These are phyloP conservation scores for Xylaria grammica DNA, from an alignment of 495 filamentous ascomycete species.

Conservation along the genomic window DNA sequence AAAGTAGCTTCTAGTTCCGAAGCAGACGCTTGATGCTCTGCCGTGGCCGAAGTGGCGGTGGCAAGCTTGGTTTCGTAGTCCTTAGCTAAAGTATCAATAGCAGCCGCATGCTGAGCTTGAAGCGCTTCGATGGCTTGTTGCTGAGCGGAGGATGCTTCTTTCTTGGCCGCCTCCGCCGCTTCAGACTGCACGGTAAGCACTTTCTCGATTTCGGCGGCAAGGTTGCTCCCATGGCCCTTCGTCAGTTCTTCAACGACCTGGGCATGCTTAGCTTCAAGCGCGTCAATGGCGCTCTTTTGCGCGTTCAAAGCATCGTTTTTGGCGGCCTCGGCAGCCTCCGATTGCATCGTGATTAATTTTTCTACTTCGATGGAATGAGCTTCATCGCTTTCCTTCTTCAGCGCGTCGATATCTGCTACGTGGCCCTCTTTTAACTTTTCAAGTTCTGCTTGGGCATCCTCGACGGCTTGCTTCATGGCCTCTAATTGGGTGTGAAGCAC, in stretches of 20 bases:
- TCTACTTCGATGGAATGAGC: conserved; percentile 54
- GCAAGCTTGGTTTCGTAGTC: conserved; percentile 40
- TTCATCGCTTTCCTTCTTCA: conserved; percentile 51
- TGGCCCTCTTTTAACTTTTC: conserved; percentile 46
- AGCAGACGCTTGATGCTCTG: conserved; percentile 30
- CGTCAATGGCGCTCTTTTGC: conserved; percentile 43
- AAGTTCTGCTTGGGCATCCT: conserved; percentile 44
- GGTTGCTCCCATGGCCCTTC: conserved; percentile 41
- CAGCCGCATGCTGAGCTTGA: conserved; percentile 45
- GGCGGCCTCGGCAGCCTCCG: conserved; percentile 47
- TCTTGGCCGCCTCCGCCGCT: conserved; percentile 46
- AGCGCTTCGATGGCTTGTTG: conserved; percentile 45
- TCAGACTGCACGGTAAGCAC: conserved; percentile 49
- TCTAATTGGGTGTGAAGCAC: conserved; percentile 34
- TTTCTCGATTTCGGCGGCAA: conserved; percentile 51
- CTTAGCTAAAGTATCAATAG: conserved; percentile 47
- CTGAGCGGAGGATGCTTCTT: conserved; percentile 35
- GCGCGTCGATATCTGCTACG: conserved; percentile 42
- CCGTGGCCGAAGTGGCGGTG: conserved; percentile 24
- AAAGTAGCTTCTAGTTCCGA: conserved; percentile 31
- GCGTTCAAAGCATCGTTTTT: conserved; percentile 40
- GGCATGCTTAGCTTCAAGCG: conserved; percentile 47
- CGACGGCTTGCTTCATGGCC: conserved; percentile 37
- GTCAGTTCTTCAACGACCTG: conserved; percentile 49
- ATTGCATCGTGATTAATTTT: conserved; percentile 50